These are phyloP conservation scores for Eleusine indica DNA, from an alignment of 176 grass and related monocot genomes.

Conservation along the genomic window DNA sequence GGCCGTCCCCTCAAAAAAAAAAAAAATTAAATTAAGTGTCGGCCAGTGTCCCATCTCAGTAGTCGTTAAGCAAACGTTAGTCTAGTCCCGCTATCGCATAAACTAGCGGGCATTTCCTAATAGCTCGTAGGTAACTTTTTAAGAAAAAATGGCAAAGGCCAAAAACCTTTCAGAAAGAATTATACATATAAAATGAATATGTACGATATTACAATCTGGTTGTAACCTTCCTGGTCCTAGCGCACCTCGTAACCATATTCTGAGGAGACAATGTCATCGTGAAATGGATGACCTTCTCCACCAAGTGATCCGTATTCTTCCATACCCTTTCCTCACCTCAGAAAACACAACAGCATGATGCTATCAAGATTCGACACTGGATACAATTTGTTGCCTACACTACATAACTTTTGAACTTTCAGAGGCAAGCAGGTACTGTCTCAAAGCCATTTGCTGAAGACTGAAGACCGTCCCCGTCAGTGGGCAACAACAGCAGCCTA, in stretches of 20 bases:
- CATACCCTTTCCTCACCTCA: no score
- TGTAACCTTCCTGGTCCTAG: background rate
- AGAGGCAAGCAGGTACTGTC: background rate
- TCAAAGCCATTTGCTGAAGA: background rate
- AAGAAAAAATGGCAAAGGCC: no score
- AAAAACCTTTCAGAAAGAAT: background rate
- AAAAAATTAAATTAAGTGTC: no score
- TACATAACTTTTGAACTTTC: conserved; percentile 12
- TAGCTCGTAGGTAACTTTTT: background rate
- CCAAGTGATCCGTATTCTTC: background rate
- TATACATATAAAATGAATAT: background rate
- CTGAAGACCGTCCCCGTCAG: conserved; percentile 9
- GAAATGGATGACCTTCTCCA: conserved; percentile 20
- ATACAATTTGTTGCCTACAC: background rate
- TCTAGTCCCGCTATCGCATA: background rate
- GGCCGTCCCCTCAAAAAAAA: background rate
- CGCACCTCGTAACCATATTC: background rate
- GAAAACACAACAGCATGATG: no score
- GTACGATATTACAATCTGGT: background rate
- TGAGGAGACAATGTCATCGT: background rate
- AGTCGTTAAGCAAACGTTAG: no score
- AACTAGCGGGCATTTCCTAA: background rate
- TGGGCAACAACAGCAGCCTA: conserved; percentile 13
- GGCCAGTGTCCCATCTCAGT: background rate
- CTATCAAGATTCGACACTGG: background rate